phyloP scores from a whole-genome alignment of 352 stramenopile genomes.

The Pythium pectinolyticum region DNA sequence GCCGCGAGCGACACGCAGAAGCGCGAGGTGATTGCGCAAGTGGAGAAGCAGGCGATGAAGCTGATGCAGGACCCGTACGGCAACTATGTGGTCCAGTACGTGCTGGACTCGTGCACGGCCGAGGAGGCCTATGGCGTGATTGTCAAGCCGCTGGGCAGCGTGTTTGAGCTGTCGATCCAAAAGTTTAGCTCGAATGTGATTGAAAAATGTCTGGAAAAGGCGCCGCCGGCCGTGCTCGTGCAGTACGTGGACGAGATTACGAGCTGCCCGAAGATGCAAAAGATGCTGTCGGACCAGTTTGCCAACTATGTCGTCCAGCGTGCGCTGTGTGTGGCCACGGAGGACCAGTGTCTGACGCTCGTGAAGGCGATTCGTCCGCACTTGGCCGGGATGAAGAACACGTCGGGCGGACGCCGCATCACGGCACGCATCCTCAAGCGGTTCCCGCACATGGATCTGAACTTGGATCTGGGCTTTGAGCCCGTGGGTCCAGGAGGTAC shows the following conservation, averaged over 20 bases:
- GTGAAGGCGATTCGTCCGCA: constrained; percentile 97
- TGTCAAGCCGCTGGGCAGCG: constrained; percentile 86
- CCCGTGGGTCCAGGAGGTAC: constrained; percentile 7
- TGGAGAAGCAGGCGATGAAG: constrained; percentile 96
- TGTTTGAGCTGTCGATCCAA: constrained; percentile 96
- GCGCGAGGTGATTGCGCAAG: constrained; percentile 88
- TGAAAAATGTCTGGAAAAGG: constrained; percentile 98
- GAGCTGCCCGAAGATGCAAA: constrained; percentile 82
- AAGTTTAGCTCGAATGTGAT: constrained; percentile 99
- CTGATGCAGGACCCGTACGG: constrained; percentile 93
- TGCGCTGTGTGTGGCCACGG: constrained; percentile 93
- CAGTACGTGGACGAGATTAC: constrained; percentile 81
- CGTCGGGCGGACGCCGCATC: constrained; percentile 92
- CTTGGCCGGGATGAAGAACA: constrained; percentile 94
- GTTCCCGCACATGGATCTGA: constrained; percentile 95
- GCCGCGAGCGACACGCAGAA: constrained; percentile 88
- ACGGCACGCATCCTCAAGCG: constrained; percentile 95
- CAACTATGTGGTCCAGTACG: constrained; percentile 93
- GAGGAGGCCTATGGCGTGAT: constrained; percentile 84
- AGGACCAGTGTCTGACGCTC: constrained; percentile 92
- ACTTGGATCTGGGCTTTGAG: constrained; percentile 55
- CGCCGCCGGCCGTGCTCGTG: constrained; percentile 68
- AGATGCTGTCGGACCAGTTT: constrained; percentile 97
- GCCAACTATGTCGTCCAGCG: constrained; percentile 99
- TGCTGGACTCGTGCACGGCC: constrained; percentile 84